Base-by-base conservation (phyloP, 2,329 filamentous ascomycete species). In the Coniochaeta prunicola region DNA sequence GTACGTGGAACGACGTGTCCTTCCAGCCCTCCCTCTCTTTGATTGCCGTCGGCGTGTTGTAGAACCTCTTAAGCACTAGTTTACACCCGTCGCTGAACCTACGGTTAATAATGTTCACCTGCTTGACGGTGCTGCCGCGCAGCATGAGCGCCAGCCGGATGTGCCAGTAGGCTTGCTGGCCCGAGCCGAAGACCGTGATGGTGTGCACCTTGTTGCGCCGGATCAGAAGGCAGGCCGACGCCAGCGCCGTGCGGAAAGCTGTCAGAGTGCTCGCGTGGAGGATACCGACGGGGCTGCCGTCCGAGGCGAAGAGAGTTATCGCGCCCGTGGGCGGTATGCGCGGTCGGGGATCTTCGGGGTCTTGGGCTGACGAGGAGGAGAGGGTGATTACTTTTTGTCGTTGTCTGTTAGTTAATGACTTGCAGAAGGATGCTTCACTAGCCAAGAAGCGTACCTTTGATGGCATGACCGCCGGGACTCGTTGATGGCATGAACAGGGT, bases 161-260 rank as follows among this genome's bases (percentile, higher is more conserved):
- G 70, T 97, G 93, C 92, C 92, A 97, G 76, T 93, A 96, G 13
- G 93, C 93, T 76, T 97, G 92, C 65, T 88, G 86, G 53, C 93
- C 93, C 34, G 89, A 87, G 26, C 93, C 93, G 70, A 97, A 97
- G 57, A 96, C 88, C 15, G 88, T 87, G 12, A 97, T 69, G 15
- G 87, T 90, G 68, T 88, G 86, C 45, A 96, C 87, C 30, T 82
- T 81, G 58, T 82, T 77, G 59, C 93, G 89, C 38, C 81, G 82
- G 21, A 74, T 72, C 34, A 91, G 77, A 0, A 91, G 78, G 28
- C 87, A 85, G 58, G 87, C 83, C 4, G 87, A 88, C 1, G 85
- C 85, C 12, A 93, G 77, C 0, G 90, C 88, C 0, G 91, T 94
- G 61, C 91, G 85, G 72, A 93, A 94, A 3, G 88, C 90, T 0